Evolutionary conservation across 495 filamentous ascomycete species (phyloP).

Genomic region (Emericellopsis terricola): DNA sequence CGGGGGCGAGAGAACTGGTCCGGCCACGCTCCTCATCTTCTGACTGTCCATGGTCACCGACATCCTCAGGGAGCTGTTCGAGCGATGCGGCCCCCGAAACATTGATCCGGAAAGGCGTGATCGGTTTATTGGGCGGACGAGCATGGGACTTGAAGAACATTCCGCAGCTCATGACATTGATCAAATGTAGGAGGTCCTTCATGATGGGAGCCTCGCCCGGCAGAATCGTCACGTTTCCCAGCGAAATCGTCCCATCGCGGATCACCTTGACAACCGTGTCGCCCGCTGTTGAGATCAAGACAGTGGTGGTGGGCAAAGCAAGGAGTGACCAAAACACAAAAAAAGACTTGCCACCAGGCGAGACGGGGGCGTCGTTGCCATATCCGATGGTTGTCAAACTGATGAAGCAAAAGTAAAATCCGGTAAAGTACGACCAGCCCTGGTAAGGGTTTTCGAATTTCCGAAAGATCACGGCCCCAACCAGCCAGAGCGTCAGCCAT

Average conservation of each 20-base stretch:
- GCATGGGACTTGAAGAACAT: conserved; percentile 8
- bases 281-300: conserved; percentile 70
- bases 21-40: neutral
- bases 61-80: neutral
- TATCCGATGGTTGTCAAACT: conserved; percentile 75
- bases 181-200: conserved; percentile 17
- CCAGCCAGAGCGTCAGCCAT: conserved; percentile 60
- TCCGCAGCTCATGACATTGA: conserved; percentile 18
- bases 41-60: neutral
- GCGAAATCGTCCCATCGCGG: conserved; percentile 45
- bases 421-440: conserved; percentile 62
- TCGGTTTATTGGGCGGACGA: too few relatives aligned
- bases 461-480: conserved; percentile 58
- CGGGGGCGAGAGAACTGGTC: neutral
- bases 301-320: conserved; percentile 65
- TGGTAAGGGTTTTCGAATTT: conserved; percentile 22
- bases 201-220: conserved; percentile 43
- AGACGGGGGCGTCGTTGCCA: conserved; percentile 54
- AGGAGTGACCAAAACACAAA: conserved; percentile 85
- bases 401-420: conserved; percentile 66
- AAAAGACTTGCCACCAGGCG: conserved; percentile 57
- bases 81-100: neutral
- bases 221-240: conserved; percentile 59
- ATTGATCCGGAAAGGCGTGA: neutral
- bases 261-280: conserved; percentile 59